phyloP scores from a whole-genome alignment of 2,329 filamentous ascomycete genomes.

The Xylariaceae sp. region DNA sequence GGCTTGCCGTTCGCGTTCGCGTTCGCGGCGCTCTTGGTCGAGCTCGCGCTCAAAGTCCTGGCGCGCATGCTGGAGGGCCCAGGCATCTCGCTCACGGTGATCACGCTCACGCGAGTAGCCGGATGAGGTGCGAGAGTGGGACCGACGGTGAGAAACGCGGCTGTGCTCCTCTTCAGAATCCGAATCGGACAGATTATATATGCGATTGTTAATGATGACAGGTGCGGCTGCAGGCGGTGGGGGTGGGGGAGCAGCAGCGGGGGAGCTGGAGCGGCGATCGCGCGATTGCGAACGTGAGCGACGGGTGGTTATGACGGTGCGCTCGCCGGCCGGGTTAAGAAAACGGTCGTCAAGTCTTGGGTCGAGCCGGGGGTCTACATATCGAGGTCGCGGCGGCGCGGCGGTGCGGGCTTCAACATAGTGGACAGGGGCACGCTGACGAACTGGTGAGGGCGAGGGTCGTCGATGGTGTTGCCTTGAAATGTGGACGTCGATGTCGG shows the following conservation, averaged over 20 bases:
- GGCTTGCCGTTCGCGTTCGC: constrained; percentile 47
- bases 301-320: constrained; percentile 53
- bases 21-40: constrained; percentile 41
- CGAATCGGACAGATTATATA: constrained; percentile 52
- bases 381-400: constrained; percentile 47
- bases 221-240: constrained; percentile 44
- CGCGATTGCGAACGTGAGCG: constrained; percentile 54
- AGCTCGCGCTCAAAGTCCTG: constrained; percentile 42
- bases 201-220: constrained; percentile 65
- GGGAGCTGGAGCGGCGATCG: constrained; percentile 54
- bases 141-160: constrained; percentile 42
- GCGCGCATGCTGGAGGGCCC: constrained; percentile 42
- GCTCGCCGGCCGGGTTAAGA: constrained; percentile 54
- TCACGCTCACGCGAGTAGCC: constrained; percentile 8
- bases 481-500: constrained; percentile 61
- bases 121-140: constrained; percentile 7
- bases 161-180: constrained; percentile 51
- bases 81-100: constrained; percentile 41
- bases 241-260: constrained; percentile 34
- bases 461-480: constrained; percentile 45
- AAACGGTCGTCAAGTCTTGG: constrained; percentile 44
- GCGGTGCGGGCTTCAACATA: constrained; percentile 53
- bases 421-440: constrained; percentile 46
- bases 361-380: constrained; percentile 46
- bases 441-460: constrained; percentile 45